Conservation (phyloP, 139 green algal genomes). For the Ostreobium quekettii region DNA sequence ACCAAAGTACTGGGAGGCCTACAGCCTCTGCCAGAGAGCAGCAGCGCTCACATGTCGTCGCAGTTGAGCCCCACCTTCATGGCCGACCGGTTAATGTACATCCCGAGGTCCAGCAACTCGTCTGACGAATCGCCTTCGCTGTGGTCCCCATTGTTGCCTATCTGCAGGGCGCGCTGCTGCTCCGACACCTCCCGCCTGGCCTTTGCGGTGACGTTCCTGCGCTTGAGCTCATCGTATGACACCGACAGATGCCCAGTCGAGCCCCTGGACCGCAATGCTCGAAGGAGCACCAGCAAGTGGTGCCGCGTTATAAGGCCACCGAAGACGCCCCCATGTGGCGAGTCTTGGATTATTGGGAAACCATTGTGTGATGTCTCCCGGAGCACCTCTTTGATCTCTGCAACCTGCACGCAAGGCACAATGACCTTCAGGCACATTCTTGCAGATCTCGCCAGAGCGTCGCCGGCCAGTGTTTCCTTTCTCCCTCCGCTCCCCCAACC, state of each 20-base stretch:
- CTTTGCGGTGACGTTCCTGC: too few relatives aligned
- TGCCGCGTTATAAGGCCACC: slow-evolving; percentile 60
- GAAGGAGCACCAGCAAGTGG: slow-evolving; percentile 73
- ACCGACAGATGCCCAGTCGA: neutral
- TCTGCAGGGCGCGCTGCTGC: slow-evolving; percentile 17
- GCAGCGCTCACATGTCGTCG: too few relatives aligned
- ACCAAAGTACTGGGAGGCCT: too few relatives aligned
- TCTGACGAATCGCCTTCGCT: neutral
- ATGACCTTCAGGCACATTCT: neutral
- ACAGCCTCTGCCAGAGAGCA: too few relatives aligned
- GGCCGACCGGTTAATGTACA: slow-evolving; percentile 69
- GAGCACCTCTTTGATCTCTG: slow-evolving; percentile 44
- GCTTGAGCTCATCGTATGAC: too few relatives aligned
- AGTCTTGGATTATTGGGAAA: slow-evolving; percentile 53
- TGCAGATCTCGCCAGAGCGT: too few relatives aligned
- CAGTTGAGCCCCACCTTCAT: slow-evolving; percentile 44
- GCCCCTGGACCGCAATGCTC: neutral
- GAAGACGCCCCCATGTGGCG: slow-evolving; percentile 40
- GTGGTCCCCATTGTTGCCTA: neutral
- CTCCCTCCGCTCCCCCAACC: too few relatives aligned
- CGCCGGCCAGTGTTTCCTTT: too few relatives aligned
- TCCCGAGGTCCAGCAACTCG: slow-evolving; percentile 55
- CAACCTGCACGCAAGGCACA: slow-evolving; percentile 24
- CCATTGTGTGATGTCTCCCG: slow-evolving; percentile 49
- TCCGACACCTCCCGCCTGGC: slow-evolving; percentile 10